Evolutionary conservation across 1,284 basidiomycete species (phyloP).

Genomic region (Tetrapyrgos nigripes): DNA sequence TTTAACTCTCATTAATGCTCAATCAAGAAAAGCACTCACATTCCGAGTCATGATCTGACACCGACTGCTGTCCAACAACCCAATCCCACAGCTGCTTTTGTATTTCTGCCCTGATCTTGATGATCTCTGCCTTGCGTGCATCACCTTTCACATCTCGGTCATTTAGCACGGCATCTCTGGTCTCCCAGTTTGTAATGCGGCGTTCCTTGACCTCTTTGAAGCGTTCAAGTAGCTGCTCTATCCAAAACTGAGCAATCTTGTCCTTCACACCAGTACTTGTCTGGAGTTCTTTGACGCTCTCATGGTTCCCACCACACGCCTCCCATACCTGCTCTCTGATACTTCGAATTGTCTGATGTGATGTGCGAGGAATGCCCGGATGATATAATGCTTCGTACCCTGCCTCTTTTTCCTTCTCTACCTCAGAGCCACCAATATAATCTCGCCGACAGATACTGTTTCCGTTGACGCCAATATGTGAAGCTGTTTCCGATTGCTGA

Average conservation of each 20-base stretch:
- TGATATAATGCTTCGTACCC: slow-evolving; percentile 24
- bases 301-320: slow-evolving; percentile 25
- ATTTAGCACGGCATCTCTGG: neutral
- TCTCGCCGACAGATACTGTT: slow-evolving; percentile 32
- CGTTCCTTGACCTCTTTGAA: slow-evolving; percentile 18
- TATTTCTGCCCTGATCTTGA: too few relatives aligned
- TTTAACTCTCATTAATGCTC: too few relatives aligned
- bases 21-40: neutral
- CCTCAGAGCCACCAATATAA: slow-evolving; percentile 25
- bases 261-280: slow-evolving; percentile 37
- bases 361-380: slow-evolving; percentile 16
- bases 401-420: slow-evolving; percentile 24
- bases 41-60: slow-evolving; percentile 11
- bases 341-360: slow-evolving; percentile 8
- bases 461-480: slow-evolving; percentile 30
- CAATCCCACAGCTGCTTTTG: slow-evolving; percentile 21
- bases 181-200: neutral
- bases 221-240: slow-evolving; percentile 23
- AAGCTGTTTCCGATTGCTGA: slow-evolving; percentile 15
- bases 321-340: slow-evolving; percentile 24
- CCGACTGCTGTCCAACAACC: slow-evolving; percentile 21
- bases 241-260: slow-evolving; percentile 30
- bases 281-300: slow-evolving; percentile 10
- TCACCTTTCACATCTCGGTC: neutral
- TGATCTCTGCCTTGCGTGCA: neutral